Conservation (phyloP, 768 basidiomycete genomes). For the Porpolomopsis calyptriformis region DNA sequence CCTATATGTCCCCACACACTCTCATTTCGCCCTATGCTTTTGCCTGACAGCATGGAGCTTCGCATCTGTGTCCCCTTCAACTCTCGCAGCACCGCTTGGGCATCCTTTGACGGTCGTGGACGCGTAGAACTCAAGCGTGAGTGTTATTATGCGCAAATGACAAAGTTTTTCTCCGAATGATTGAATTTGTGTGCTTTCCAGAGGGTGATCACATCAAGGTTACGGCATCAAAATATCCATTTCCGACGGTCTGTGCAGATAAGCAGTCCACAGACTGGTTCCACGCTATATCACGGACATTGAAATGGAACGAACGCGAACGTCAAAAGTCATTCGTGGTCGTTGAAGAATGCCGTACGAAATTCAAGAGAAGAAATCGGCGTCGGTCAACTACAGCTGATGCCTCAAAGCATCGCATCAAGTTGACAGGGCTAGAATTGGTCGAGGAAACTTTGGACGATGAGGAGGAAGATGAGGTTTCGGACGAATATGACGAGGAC, state of each 20-base stretch:
- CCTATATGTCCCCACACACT: constrained; percentile 98
- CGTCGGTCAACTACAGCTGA: constrained; percentile 12
- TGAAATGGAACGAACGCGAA: constrained; percentile 99
- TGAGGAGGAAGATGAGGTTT: constrained; percentile 39
- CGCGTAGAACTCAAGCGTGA: constrained; percentile 90
- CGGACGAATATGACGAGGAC: constrained; percentile 62
- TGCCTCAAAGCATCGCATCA: constrained; percentile 6
- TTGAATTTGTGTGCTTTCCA: constrained; percentile 23
- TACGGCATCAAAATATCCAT: constrained; percentile 92
- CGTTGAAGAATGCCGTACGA: constrained; percentile 74
- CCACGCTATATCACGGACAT: constrained; percentile 87
- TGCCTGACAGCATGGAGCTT: constrained; percentile 97
- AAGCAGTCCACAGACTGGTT: constrained; percentile 99
- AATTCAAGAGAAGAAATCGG: constrained; percentile 21
- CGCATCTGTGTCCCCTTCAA: constrained; percentile 99
- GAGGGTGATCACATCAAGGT: constrained; percentile 99
- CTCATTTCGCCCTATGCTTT: constrained; percentile 96
- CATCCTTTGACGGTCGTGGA: constrained; percentile 94
- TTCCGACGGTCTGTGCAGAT: constrained; percentile 96
- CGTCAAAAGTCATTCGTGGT: constrained; percentile 98
- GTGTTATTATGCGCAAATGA: constrained; percentile 20
- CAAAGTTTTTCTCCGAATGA: too few species aligned
- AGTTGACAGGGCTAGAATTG: constrained; percentile 12
- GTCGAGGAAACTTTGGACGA: constrained; percentile 27
- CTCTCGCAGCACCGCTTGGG: constrained; percentile 97